These are phyloP conservation scores for Hymenotorrendiella dingleyae DNA, from an alignment of 2,329 filamentous ascomycete species.

Conservation along the genomic window DNA sequence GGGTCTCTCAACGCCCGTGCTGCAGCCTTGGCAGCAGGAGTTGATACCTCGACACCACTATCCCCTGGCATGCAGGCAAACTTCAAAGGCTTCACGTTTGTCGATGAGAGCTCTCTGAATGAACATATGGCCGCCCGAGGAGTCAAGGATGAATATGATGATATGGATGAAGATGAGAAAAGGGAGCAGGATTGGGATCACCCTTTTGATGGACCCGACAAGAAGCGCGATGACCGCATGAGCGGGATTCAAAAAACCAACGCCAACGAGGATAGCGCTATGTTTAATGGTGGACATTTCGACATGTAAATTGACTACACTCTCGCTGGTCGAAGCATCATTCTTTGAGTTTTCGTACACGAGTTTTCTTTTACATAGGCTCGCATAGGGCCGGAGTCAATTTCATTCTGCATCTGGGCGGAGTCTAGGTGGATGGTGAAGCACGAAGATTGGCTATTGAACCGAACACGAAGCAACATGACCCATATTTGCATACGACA, in stretches of 20 bases:
- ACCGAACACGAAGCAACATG: not conserved
- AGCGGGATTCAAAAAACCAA: constrained; percentile 55
- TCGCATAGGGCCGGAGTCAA: constrained; percentile 25
- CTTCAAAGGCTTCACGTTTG: constrained; percentile 97
- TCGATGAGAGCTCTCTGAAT: constrained; percentile 94
- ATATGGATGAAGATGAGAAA: constrained; percentile 56
- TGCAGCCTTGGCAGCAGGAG: constrained; percentile 76
- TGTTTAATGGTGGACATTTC: constrained; percentile 58
- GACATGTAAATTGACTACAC: constrained; percentile 45
- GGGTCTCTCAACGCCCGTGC: constrained; percentile 88
- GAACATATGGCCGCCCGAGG: constrained; percentile 62
- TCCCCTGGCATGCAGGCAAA: constrained; percentile 96
- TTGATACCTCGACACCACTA: constrained; percentile 83
- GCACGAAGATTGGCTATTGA: constrained; percentile 11
- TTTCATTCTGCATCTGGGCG: constrained; percentile 23
- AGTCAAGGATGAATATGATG: constrained; percentile 47
- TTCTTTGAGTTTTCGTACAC: constrained; percentile 13
- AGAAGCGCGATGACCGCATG: constrained; percentile 49
- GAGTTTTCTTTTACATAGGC: constrained; percentile 20
- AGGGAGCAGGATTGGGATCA: constrained; percentile 33
- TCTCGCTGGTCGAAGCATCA: constrained; percentile 4
- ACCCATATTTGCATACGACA: not conserved
- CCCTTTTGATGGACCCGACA: constrained; percentile 39
- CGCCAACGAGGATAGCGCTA: constrained; percentile 50
- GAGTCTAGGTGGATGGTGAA: constrained; percentile 16